A percentile compares a stretch with the other conserved stretches of the same genome.
Conservation (phyloP, 441 rosid genomes). For the Capsella rubella region DNA sequence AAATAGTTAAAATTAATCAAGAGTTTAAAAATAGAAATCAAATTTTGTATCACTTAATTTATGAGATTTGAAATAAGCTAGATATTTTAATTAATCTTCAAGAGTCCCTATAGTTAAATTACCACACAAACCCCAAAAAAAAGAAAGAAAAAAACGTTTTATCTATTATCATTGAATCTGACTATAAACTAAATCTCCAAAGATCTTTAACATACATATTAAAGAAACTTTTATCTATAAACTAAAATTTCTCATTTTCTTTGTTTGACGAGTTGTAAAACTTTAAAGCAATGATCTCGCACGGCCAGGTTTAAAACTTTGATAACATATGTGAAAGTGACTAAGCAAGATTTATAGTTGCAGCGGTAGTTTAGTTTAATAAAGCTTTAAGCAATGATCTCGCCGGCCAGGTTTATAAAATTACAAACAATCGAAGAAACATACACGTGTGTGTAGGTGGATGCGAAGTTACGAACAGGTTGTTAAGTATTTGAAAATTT, state of each 20-base stretch:
- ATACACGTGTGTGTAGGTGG: conserved; percentile 25
- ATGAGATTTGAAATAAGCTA: neutral
- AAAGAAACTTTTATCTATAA: too few relatives aligned
- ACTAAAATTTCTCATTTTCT: neutral
- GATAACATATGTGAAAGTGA: conserved; percentile 14
- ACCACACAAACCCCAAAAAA: neutral
- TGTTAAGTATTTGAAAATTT: neutral
- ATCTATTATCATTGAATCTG: too few relatives aligned
- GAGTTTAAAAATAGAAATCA: neutral
- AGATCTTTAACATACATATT: too few relatives aligned
- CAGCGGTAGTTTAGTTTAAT: neutral
- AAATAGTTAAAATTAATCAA: neutral
- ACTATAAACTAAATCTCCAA: too few relatives aligned
- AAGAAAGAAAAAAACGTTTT: neutral
- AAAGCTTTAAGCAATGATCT: conserved; percentile 24
- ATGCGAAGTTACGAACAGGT: conserved; percentile 15
- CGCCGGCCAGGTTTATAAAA: neutral
- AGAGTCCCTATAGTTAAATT: neutral
- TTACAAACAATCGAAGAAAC: neutral
- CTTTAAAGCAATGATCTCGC: too few relatives aligned
- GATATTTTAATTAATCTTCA: conserved; percentile 1
- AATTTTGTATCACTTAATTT: neutral
- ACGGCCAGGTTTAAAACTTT: neutral
- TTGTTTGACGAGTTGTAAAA: neutral
- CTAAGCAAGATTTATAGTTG: conserved; percentile 8